A percentile compares a stretch with the other conserved stretches of the same genome.
These are phyloP conservation scores for Cylindrotheca fusiformis DNA, from an alignment of 108 stramenopile genomes.

Conservation along the genomic window DNA sequence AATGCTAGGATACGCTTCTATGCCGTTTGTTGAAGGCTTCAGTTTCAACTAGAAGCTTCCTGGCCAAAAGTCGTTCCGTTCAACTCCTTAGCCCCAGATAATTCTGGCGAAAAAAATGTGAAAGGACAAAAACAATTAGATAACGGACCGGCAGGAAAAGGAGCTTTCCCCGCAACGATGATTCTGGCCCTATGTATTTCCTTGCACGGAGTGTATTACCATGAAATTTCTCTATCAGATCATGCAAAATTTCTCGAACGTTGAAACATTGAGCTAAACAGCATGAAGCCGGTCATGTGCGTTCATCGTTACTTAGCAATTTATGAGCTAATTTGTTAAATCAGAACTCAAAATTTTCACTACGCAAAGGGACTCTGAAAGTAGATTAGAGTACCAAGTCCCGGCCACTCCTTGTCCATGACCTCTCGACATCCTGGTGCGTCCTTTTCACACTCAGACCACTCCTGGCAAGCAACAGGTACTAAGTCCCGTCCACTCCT, in stretches of 20 bases:
- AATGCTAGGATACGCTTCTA: too few species aligned
- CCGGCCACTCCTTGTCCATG: too few species aligned
- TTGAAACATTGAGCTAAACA: not conserved
- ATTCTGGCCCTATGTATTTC: not conserved
- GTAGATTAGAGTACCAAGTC: too few species aligned
- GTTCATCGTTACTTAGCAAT: too few species aligned
- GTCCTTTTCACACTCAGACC: too few species aligned
- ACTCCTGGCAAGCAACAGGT: too few species aligned
- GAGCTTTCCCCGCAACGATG: not conserved
- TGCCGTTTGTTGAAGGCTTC: not conserved
- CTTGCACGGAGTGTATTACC: not conserved
- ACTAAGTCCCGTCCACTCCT: too few species aligned
- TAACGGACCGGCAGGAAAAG: not conserved
- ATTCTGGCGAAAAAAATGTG: not conserved
- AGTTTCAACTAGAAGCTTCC: not conserved
- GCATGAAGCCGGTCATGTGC: too few species aligned
- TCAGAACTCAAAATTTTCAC: too few species aligned
- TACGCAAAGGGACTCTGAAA: too few species aligned
- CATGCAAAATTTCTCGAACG: not conserved
- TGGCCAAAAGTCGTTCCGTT: not conserved
- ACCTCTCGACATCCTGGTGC: too few species aligned
- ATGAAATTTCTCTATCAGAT: not conserved
- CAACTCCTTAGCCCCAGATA: not conserved
- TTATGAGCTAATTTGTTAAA: too few species aligned
- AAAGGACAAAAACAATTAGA: not conserved